Evolutionary conservation across 2,329 filamentous ascomycete species (phyloP), one percentile per base, ranked within the genome.

Genomic region (Dryadomyces quercus-mongolicae): DNA sequence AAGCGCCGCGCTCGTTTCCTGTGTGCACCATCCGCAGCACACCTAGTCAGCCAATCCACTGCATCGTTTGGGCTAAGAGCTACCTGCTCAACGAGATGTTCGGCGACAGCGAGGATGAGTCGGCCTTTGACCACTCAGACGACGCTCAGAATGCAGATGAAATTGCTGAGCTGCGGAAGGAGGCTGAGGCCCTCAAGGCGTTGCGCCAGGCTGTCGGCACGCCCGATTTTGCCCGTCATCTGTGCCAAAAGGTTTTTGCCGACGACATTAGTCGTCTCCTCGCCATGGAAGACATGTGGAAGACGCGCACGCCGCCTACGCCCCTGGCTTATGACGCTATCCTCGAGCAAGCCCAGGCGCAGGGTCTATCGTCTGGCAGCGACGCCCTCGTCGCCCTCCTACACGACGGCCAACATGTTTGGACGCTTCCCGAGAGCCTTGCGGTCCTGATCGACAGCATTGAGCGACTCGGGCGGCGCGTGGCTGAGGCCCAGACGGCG

Each of bases 31-130:
- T 98, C 62, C 82, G 93, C 67, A 96, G 89, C 67, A 98, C 91
- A 0, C 93, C 93, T 0, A 95, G 87, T 60, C 92, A 97, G 63
- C 88, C 92, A 0, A 97, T 98, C 46, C 93, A 98, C 70, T 97
- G 93, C 71, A 98, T 98, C 58, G 92, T 98, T 2, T 98, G 93
- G 93, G 92, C 81, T 20, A 98, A 97, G 71, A 95, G 90, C 67
- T 98, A 97, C 67, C 77, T 98, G 9, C 80, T 98, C 57, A 93
- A 89, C 60, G 93, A 98, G 68, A 83, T 98, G 8, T 98, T 96
- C 62, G 93, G 93, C 18, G 81, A 82, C 3, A 94, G 89, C 62
- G 92, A 97, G 68, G 89, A 96, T 57, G 86, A 92, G 59, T 78
- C 86, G 1, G 78, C 83, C 1, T 80, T 97, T 58, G 91, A 96